Conservation (phyloP, 352 stramenopile species). For the Phytophthora ohioensis region DNA sequence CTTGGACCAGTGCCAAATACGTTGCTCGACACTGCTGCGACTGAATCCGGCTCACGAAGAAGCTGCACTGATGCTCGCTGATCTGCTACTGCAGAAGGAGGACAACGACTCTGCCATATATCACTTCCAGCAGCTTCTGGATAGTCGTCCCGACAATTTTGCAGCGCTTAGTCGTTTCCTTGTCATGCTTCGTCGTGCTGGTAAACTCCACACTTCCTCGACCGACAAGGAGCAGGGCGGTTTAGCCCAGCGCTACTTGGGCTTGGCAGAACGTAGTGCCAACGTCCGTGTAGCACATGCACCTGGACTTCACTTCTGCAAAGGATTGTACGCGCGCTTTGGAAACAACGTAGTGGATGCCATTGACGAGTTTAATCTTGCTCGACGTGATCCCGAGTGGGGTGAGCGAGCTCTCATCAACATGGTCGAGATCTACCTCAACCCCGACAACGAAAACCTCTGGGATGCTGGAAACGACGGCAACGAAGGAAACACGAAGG, state of each 20-base stretch:
- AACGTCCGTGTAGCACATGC: constrained; percentile 81
- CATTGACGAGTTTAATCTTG: constrained; percentile 92
- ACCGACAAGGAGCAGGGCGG: constrained; percentile 38
- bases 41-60: constrained; percentile 87
- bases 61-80: constrained; percentile 91
- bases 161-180: constrained; percentile 90
- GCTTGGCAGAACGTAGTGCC: constrained; percentile 75
- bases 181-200: constrained; percentile 84
- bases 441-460: constrained; percentile 93
- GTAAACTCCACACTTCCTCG: constrained; percentile 68
- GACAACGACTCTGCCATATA: constrained; percentile 90
- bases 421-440: constrained; percentile 96
- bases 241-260: constrained; percentile 72
- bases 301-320: constrained; percentile 91
- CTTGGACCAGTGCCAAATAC: constrained; percentile 86
- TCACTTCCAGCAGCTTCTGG: constrained; percentile 91
- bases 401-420: constrained; percentile 88
- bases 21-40: constrained; percentile 84
- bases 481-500: constrained; percentile 65
- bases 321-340: constrained; percentile 90
- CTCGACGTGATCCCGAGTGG: constrained; percentile 89
- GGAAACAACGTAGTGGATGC: constrained; percentile 92
- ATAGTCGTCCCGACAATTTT: constrained; percentile 92
- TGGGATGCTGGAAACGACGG: constrained; percentile 75
- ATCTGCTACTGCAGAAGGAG: constrained; percentile 90